Percentiles rank a stretch among this genome's conserved stretches.
phyloP scores from a whole-genome alignment of 306 rosid genomes.

The Mimosa pudica region DNA sequence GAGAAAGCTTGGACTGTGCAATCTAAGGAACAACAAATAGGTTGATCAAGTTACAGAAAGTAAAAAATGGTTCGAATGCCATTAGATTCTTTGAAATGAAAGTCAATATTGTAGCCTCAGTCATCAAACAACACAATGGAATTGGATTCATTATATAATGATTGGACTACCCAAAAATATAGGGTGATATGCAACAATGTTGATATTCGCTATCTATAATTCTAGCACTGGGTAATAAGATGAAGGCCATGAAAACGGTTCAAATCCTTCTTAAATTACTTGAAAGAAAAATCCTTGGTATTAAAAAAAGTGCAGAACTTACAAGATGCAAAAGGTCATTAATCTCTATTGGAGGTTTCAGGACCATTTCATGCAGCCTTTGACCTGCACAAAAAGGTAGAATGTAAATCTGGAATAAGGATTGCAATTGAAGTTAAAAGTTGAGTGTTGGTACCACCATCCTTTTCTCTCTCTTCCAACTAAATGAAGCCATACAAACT shows the following conservation, averaged over 20 bases:
- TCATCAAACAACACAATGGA: conserved; percentile 23
- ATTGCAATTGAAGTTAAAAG: not conserved
- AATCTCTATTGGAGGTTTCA: conserved; percentile 63
- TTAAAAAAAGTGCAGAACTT: conserved; percentile 45
- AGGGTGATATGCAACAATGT: conserved; percentile 15
- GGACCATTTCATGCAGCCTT: conserved; percentile 79
- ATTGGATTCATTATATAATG: conserved; percentile 9
- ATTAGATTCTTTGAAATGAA: conserved; percentile 18
- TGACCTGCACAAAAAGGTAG: conserved; percentile 58
- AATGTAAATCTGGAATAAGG: not conserved
- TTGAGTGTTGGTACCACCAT: not conserved
- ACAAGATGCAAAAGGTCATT: conserved; percentile 60
- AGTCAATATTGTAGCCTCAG: conserved; percentile 2
- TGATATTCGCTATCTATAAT: conserved; percentile 19
- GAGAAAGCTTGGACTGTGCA: conserved; percentile 64
- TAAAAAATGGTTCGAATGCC: conserved; percentile 3
- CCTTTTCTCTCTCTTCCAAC: not conserved
- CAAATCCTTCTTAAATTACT: conserved; percentile 21
- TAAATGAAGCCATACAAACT: not conserved
- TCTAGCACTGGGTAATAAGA: conserved; percentile 22
- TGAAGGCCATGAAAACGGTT: conserved; percentile 19
- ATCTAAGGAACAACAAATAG: conserved; percentile 53
- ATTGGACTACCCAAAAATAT: conserved; percentile 5
- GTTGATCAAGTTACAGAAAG: conserved; percentile 17
- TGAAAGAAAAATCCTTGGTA: not conserved